phyloP scores from a whole-genome alignment of 208 protist genomes.

The Eutreptiella sp. region DNA sequence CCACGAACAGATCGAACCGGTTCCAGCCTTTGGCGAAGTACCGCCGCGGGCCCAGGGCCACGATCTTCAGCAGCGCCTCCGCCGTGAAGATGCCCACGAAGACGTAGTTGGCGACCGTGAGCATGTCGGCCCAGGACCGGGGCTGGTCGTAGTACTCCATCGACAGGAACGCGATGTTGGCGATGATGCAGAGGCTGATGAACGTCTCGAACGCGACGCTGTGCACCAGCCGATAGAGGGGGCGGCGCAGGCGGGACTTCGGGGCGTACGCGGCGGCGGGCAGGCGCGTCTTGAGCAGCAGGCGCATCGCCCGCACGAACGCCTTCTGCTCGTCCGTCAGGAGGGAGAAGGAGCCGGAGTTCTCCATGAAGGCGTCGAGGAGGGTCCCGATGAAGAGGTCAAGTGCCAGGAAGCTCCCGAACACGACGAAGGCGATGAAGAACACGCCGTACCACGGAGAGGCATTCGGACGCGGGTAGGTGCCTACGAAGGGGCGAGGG shows the following conservation, averaged over 20 bases:
- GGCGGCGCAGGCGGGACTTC: too few relatives aligned
- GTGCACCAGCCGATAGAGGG: constrained; percentile 11
- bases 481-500: too few relatives aligned
- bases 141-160: constrained; percentile 24
- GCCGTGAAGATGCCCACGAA: constrained; percentile 30
- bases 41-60: constrained; percentile 8
- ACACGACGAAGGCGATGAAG: constrained; percentile 29
- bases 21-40: constrained; percentile 20
- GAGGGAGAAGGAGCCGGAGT: constrained; percentile 10
- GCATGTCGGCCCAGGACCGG: not conserved
- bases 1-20: constrained; percentile 22
- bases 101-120: constrained; percentile 8
- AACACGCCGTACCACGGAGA: not conserved
- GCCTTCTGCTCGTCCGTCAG: constrained; percentile 27
- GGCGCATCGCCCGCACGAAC: constrained; percentile 22
- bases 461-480: too few relatives aligned
- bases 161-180: constrained; percentile 27
- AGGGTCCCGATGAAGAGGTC: constrained; percentile 36
- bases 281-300: constrained; percentile 22
- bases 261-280: not conserved
- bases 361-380: constrained; percentile 34
- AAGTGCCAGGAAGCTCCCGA: constrained; percentile 34
- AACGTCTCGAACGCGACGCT: constrained; percentile 7
- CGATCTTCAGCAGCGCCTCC: constrained; percentile 24
- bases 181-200: constrained; percentile 5